phyloP scores from a whole-genome alignment of 768 basidiomycete species.

The Pleurotus salmoneostramineus region DNA sequence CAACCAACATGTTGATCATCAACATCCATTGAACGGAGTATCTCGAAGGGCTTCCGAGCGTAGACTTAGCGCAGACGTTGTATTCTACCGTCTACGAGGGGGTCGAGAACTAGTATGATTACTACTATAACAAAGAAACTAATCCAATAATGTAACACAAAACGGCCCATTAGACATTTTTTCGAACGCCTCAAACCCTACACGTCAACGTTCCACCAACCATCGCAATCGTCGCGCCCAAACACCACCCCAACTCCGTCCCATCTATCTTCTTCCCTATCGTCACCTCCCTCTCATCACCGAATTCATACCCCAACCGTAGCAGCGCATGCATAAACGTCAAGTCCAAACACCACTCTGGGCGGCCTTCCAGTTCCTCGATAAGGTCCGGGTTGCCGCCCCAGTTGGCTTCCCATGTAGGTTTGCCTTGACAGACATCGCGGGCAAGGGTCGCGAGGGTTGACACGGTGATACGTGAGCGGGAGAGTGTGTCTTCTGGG shows the following conservation, averaged over 20 bases:
- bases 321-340: constrained; percentile 93
- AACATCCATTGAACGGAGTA: no score
- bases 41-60: no score
- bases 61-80: no score
- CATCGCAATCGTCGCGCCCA: constrained; percentile 81
- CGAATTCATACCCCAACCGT: constrained; percentile 88
- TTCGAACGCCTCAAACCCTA: constrained; percentile 20
- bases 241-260: constrained; percentile 92
- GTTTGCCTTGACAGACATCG: constrained; percentile 69
- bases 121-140: no score
- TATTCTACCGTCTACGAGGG: no score
- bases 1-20: no score
- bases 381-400: constrained; percentile 27
- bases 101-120: no score
- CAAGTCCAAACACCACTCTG: constrained; percentile 94
- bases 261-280: constrained; percentile 86
- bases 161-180: no score
- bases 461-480: constrained; percentile 38
- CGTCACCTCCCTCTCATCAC: constrained; percentile 56
- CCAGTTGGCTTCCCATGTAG: constrained; percentile 55
- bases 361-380: constrained; percentile 72
- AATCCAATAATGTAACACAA: no score
- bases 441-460: constrained; percentile 62
- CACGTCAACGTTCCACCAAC: constrained; percentile 61
- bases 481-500: constrained; percentile 15